Conservation (phyloP, 164 flowering plant species). For the Vitis labrusca region DNA sequence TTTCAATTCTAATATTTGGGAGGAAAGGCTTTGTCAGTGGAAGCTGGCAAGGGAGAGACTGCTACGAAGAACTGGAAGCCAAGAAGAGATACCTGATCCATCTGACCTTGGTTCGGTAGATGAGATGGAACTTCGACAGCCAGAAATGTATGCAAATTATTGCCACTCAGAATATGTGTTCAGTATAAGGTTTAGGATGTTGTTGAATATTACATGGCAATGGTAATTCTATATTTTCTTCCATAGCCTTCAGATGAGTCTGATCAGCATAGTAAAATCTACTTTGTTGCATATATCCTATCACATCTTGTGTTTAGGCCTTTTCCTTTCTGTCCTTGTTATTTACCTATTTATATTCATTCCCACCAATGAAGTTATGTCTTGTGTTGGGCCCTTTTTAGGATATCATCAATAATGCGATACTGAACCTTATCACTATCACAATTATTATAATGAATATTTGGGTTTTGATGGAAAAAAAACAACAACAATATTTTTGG, state of each 20-base stretch:
- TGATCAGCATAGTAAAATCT: too few relatives aligned
- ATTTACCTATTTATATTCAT: too few relatives aligned
- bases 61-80: constrained; percentile 6
- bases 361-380: too few relatives aligned
- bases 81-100: constrained; percentile 8
- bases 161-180: background rate
- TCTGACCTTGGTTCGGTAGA: constrained; percentile 6
- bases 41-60: constrained; percentile 13
- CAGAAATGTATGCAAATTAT: constrained; percentile 13
- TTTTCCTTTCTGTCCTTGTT: too few relatives aligned
- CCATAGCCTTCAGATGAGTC: background rate
- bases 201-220: background rate
- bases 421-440: background rate
- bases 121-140: constrained; percentile 8
- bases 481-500: background rate
- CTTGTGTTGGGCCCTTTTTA: too few relatives aligned
- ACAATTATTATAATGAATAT: background rate
- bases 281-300: too few relatives aligned
- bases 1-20: constrained; percentile 17
- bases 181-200: background rate
- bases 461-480: too few relatives aligned
- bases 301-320: too few relatives aligned
- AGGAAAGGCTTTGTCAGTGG: constrained; percentile 24
- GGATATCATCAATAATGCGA: background rate
- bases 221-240: background rate